phyloP scores from a whole-genome alignment of 2,329 filamentous ascomycete species.

The Penicillium sp. region DNA sequence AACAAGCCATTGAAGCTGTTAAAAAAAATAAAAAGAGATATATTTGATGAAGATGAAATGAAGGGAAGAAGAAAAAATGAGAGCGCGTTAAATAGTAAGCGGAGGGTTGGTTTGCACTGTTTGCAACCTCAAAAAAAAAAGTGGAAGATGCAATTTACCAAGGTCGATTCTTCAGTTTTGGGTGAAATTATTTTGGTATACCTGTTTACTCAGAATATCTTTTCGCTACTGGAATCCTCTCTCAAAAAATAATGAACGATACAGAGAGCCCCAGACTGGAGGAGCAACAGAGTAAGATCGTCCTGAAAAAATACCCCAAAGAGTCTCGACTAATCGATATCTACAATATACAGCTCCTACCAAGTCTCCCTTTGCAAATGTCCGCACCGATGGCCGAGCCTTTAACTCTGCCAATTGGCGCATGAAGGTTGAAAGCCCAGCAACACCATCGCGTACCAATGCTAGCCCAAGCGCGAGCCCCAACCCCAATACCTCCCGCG shows the following conservation, averaged over 20 bases:
- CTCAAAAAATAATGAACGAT: constrained; percentile 31
- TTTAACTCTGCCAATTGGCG: constrained; percentile 46
- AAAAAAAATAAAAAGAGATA: not conserved
- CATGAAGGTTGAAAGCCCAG: constrained; percentile 39
- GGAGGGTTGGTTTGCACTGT: constrained; percentile 18
- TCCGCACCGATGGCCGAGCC: constrained; percentile 39
- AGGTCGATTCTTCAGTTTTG: not conserved
- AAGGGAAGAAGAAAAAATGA: constrained; percentile 4
- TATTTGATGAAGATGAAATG: not conserved
- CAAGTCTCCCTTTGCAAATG: constrained; percentile 33
- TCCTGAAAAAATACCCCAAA: constrained; percentile 16
- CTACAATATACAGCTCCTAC: constrained; percentile 29
- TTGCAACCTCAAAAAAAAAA: constrained; percentile 24
- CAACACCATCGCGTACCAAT: constrained; percentile 24
- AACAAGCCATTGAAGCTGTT: not conserved
- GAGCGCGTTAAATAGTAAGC: constrained; percentile 15
- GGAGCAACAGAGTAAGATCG: constrained; percentile 36
- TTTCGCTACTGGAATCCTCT: not conserved
- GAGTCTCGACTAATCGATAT: constrained; percentile 15
- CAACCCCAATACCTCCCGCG: constrained; percentile 29
- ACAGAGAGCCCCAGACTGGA: constrained; percentile 29
- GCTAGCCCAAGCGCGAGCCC: constrained; percentile 17
- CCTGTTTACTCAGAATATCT: not conserved
- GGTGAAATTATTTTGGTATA: not conserved
- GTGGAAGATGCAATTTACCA: constrained; percentile 7